Evolutionary conservation across 768 basidiomycete species (phyloP), one percentile per base, ranked within the genome.

Genomic region (Chalciporus pseudorubinellus): DNA sequence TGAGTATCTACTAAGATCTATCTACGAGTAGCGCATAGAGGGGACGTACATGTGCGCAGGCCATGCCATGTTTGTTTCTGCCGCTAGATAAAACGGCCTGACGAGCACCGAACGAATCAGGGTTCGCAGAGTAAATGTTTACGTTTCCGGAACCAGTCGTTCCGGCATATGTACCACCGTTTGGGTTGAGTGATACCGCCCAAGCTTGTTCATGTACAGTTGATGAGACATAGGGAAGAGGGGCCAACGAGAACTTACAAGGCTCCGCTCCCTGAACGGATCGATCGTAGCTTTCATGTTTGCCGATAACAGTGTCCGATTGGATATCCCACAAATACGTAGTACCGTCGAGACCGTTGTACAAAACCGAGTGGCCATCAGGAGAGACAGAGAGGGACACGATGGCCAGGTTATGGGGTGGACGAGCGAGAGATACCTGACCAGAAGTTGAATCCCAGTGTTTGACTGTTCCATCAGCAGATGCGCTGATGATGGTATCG

Each of bases 321-420:
- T 77, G 69, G 41, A 93, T 66, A 63, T 94, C 84, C 80, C 86
- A 87, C 21, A 95, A 70, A 42, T 72, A 77, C 0, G 91, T 92
- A 24, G 86, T 79, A 2, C 94, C 94, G 60, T 95, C 93, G 18
- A 95, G 74, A 48, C 87, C 87, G 61, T 92, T 92, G 59, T 84
- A 87, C 40, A 97, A 67, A 0, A 83, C 91, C 26, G 70, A 72
- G 42, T 71, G 74, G 8, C 90, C 94, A 43, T 82, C 76, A 0
- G 79, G 76, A 18, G 84, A 79, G 8, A 82, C 81, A 16, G 89
- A 91, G 29, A 95, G 70, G 6, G 92, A 92, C 16, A 91, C 82
- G 57, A 93, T 81, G 3, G 89, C 93, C 18, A 95, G 83, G 7
- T 90, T 84, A 70, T 95, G 90, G n/a, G 86, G 76, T 33, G 81